Percentiles rank a stretch among this genome's conserved stretches.
phyloP scores from a whole-genome alignment of 768 basidiomycete species.

The Serendipita sp. region DNA sequence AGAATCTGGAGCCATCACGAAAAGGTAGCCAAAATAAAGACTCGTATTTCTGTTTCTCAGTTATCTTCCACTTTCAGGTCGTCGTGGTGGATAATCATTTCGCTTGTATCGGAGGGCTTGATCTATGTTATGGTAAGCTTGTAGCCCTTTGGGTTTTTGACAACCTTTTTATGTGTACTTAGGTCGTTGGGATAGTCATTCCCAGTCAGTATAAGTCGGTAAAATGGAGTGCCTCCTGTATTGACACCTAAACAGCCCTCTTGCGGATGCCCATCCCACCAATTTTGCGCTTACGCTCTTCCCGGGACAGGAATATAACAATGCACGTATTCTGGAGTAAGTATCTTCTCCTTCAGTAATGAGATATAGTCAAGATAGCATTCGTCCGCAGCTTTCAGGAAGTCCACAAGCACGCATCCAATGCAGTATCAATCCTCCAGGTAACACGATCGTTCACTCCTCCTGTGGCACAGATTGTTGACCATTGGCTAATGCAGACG shows the following conservation, averaged over 20 bases:
- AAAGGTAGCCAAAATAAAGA: constrained; percentile 19
- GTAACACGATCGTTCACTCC: neutral
- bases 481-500: constrained; percentile 32
- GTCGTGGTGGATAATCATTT: constrained; percentile 76
- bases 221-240: neutral
- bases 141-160: neutral
- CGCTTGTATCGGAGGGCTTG: constrained; percentile 85
- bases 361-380: neutral
- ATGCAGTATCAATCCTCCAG: constrained; percentile 20
- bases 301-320: constrained; percentile 89
- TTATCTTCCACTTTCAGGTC: constrained; percentile 25
- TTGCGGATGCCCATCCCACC: constrained; percentile 86
- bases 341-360: neutral
- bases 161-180: neutral
- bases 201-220: constrained; percentile 26
- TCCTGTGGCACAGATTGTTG: neutral
- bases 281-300: constrained; percentile 70
- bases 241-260: constrained; percentile 30
- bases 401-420: constrained; percentile 65
- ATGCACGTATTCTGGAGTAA: constrained; percentile 44
- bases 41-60: too few relatives aligned
- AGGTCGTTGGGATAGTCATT: constrained; percentile 87
- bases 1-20: constrained; percentile 91
- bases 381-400: constrained; percentile 53
- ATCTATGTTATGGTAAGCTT: constrained; percentile 67